Conservation (phyloP, 179 eudicot species). For the Spinacia oleracea region DNA sequence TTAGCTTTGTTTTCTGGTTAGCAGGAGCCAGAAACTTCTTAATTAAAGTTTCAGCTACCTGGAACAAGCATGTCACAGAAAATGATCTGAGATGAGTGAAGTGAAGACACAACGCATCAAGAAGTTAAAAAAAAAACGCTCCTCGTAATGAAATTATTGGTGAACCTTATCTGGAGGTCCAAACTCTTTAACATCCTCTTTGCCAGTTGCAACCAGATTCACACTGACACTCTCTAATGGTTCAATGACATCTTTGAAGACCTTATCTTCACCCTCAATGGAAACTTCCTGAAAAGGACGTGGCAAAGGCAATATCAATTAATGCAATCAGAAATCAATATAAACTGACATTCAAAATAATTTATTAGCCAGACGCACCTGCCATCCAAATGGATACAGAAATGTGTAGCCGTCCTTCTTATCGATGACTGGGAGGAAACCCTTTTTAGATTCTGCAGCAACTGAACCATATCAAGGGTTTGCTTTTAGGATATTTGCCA, state of each 20-base stretch:
- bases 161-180: conserved; percentile 87
- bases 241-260: conserved; percentile 94
- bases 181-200: conserved; percentile 75
- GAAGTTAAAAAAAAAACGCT: conserved; percentile 4
- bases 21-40: conserved; percentile 85
- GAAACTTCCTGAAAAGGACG: conserved; percentile 65
- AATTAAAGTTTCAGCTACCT: conserved; percentile 88
- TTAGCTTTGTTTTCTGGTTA: conserved; percentile 79
- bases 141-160: not conserved
- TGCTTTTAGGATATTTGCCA: conserved; percentile 60
- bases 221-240: conserved; percentile 96
- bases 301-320: not conserved
- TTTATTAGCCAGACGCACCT: conserved; percentile 44
- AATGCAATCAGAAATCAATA: not conserved
- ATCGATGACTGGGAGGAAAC: conserved; percentile 68
- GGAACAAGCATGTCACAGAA: conserved; percentile 23
- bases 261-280: conserved; percentile 94
- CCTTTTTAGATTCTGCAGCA: conserved; percentile 95
- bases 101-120: not conserved
- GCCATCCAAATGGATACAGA: conserved; percentile 99
- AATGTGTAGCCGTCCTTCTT: conserved; percentile 89
- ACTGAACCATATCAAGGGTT: conserved; percentile 91
- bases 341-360: not conserved
- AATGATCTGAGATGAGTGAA: not conserved
- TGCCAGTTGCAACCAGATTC: conserved; percentile 65